These are phyloP conservation scores for Ogataea nitratoaversa DNA, from an alignment of 805 yeast genomes.

Conservation along the genomic window DNA sequence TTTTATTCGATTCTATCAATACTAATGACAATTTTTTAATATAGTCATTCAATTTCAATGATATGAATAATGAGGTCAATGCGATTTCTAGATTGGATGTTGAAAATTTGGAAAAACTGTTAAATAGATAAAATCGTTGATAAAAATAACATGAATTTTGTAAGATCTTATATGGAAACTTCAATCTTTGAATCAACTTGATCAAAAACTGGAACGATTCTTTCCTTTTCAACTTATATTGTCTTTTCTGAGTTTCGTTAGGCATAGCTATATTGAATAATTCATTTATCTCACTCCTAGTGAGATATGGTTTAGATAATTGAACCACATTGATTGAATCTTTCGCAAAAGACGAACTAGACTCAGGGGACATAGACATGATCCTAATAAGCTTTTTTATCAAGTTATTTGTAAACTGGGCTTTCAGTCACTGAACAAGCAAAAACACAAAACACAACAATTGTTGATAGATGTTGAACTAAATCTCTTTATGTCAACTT, in stretches of 20 bases:
- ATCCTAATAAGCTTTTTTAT: not conserved
- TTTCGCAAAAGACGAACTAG: not conserved
- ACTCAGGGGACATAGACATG: not conserved
- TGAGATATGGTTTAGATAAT: conserved; percentile 33
- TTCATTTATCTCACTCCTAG: conserved; percentile 23
- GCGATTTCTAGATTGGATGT: conserved; percentile 54
- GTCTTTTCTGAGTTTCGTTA: conserved; percentile 17
- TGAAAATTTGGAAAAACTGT: conserved; percentile 49
- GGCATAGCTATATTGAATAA: conserved; percentile 18
- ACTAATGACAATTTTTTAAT: conserved; percentile 70
- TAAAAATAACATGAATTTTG: conserved; percentile 69
- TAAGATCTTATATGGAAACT: conserved; percentile 66
- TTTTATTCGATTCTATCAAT: conserved; percentile 41
- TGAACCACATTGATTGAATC: conserved; percentile 19
- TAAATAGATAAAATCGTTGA: conserved; percentile 67
- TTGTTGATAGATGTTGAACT: no score
- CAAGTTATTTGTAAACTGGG: not conserved
- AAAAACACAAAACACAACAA: not conserved
- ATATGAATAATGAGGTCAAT: conserved; percentile 61
- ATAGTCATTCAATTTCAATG: conserved; percentile 79
- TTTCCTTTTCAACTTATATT: conserved; percentile 21
- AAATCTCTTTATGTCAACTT: no score
- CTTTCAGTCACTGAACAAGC: not conserved
- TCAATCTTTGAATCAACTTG: conserved; percentile 48
- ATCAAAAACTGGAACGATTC: conserved; percentile 51